These are phyloP conservation scores for Tilletia setariae DNA, from an alignment of 1,284 basidiomycete genomes.

Conservation along the genomic window DNA sequence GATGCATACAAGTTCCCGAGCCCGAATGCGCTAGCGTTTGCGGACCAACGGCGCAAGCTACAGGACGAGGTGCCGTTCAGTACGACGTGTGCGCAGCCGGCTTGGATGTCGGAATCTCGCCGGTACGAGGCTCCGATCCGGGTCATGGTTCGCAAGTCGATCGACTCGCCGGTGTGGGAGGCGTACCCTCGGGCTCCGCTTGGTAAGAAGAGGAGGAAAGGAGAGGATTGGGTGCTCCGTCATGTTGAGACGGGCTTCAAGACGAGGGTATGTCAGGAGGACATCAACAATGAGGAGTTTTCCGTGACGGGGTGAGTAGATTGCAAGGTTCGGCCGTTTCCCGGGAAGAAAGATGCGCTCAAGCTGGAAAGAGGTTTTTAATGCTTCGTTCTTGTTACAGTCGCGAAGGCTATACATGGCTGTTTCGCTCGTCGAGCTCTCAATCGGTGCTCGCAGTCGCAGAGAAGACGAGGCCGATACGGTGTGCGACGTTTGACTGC, in stretches of 20 bases:
- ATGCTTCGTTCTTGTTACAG: not conserved
- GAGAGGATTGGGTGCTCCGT: not conserved
- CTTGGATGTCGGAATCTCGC: not conserved
- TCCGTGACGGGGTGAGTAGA: constrained; percentile 6
- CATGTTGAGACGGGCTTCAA: not conserved
- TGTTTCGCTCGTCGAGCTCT: not conserved
- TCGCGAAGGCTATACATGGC: not conserved
- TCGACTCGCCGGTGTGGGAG: constrained; percentile 5
- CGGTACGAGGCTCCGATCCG: constrained; percentile 11
- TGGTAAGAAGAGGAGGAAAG: not conserved
- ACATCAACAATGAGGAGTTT: constrained; percentile 1
- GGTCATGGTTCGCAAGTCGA: not conserved
- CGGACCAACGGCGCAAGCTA: too few species aligned
- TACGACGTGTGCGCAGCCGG: not conserved
- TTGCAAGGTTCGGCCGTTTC: not conserved
- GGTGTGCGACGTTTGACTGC: constrained; percentile 2
- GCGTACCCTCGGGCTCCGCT: not conserved
- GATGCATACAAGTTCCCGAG: too few species aligned
- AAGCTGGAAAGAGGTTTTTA: too few species aligned
- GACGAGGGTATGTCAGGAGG: not conserved
- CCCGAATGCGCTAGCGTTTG: too few species aligned
- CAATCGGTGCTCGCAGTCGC: not conserved
- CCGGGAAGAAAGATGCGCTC: not conserved
- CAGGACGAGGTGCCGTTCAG: not conserved
- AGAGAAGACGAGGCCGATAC: not conserved